phyloP scores from a whole-genome alignment of 1,284 basidiomycete species.

The Sanghuangporus weigelae region DNA sequence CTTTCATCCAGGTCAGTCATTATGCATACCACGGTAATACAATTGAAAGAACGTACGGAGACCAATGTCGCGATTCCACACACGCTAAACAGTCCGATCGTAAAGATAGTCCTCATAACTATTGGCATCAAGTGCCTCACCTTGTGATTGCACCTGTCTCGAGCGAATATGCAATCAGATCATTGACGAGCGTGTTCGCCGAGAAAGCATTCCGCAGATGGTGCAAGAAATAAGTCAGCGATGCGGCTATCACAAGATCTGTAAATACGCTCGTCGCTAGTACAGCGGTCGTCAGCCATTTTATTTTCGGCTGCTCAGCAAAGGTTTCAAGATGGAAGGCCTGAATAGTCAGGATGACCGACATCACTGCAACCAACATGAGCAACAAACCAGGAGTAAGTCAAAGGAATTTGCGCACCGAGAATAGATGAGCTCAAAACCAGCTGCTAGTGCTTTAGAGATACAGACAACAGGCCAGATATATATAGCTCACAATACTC shows the following conservation, averaged over 20 bases:
- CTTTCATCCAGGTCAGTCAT: slow-evolving; percentile 27
- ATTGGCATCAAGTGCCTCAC: background rate
- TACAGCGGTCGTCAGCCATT: slow-evolving; percentile 35
- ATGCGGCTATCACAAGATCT: slow-evolving; percentile 42
- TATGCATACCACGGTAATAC: background rate
- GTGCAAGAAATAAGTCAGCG: slow-evolving; percentile 49
- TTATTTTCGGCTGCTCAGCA: slow-evolving; percentile 21
- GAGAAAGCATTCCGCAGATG: slow-evolving; percentile 39
- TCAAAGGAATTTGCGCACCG: background rate
- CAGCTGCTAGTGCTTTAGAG: slow-evolving; percentile 29
- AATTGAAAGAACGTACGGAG: slow-evolving; percentile 36
- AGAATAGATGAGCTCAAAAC: slow-evolving; percentile 28
- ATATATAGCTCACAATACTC: slow-evolving; percentile 43
- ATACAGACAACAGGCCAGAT: background rate
- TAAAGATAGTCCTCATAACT: background rate
- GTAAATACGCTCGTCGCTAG: slow-evolving; percentile 40
- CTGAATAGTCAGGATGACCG: slow-evolving; percentile 41
- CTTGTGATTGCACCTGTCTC: slow-evolving; percentile 32
- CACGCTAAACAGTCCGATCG: slow-evolving; percentile 32
- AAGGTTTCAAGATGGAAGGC: slow-evolving; percentile 33
- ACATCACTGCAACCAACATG: slow-evolving; percentile 1
- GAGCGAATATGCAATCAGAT: slow-evolving; percentile 44
- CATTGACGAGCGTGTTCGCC: slow-evolving; percentile 45
- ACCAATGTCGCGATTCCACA: slow-evolving; percentile 53
- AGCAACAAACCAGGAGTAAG: background rate